Conservation (phyloP, 306 rosid species). For the Quercus engelmannii region DNA sequence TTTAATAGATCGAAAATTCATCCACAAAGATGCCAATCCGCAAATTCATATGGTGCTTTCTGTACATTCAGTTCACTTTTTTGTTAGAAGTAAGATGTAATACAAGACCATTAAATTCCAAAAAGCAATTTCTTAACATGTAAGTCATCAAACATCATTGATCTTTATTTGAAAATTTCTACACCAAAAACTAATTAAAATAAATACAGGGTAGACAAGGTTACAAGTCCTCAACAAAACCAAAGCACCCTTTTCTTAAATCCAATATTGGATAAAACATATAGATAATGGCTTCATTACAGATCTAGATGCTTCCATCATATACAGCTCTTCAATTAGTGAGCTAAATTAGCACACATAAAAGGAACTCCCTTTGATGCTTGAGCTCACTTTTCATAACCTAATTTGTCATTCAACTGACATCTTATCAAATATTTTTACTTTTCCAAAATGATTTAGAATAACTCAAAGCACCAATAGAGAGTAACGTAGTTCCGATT, state of each 20-base stretch:
- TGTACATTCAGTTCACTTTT: not conserved
- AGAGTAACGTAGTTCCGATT: not conserved
- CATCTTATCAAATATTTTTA: not conserved
- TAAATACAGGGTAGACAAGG: not conserved
- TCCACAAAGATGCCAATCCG: not conserved
- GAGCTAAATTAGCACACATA: not conserved
- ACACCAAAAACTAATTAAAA: not conserved
- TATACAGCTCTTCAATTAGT: not conserved
- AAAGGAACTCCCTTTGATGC: not conserved
- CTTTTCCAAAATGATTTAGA: not conserved
- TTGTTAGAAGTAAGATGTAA: not conserved
- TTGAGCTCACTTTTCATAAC: not conserved
- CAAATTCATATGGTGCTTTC: not conserved
- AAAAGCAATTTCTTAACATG: not conserved
- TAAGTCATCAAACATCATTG: not conserved
- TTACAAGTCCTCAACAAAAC: not conserved
- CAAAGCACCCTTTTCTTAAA: not conserved
- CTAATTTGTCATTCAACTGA: not conserved
- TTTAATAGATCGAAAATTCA: too few relatives aligned
- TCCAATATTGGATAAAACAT: not conserved
- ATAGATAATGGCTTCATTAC: not conserved
- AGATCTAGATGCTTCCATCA: not conserved
- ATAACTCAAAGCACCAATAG: not conserved
- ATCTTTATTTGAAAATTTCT: not conserved
- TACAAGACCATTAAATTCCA: too few relatives aligned